Conservation (phyloP, 805 yeast species). For the Torulaspora gathmanii region DNA sequence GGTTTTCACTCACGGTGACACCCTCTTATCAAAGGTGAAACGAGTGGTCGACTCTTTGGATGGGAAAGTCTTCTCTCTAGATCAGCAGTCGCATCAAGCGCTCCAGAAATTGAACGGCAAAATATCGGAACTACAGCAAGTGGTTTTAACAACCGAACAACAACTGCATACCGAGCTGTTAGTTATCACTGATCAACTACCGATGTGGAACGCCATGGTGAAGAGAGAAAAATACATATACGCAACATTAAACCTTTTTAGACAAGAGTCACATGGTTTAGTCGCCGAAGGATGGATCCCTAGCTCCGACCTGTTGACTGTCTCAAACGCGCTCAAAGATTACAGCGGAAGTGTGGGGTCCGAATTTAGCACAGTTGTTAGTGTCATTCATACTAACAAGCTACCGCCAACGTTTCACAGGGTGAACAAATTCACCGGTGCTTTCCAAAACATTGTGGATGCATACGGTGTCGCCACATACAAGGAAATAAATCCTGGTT, state of each 20-base stretch:
- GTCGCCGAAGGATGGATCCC: slow-evolving; percentile 98
- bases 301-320: slow-evolving; percentile 59
- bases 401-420: slow-evolving; percentile 93
- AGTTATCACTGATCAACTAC: slow-evolving; percentile 69
- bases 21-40: slow-evolving; percentile 64
- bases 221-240: slow-evolving; percentile 82
- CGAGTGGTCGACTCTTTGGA: slow-evolving; percentile 88
- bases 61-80: slow-evolving; percentile 51
- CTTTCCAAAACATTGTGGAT: slow-evolving; percentile 90
- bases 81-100: slow-evolving; percentile 42
- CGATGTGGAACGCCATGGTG: slow-evolving; percentile 63
- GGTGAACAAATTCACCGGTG: slow-evolving; percentile 90
- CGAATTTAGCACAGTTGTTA: slow-evolving; percentile 51
- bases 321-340: slow-evolving; percentile 62
- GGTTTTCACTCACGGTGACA: slow-evolving; percentile 85
- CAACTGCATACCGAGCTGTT: slow-evolving; percentile 74
- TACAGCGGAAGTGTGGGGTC: slow-evolving; percentile 33
- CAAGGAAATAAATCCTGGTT: slow-evolving; percentile 92
- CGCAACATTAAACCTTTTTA: slow-evolving; percentile 68
- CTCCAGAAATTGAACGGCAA: slow-evolving; percentile 42
- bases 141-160: slow-evolving; percentile 57
- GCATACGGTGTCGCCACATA: slow-evolving; percentile 93
- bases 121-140: slow-evolving; percentile 54
- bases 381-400: slow-evolving; percentile 64
- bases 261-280: slow-evolving; percentile 78